Evolutionary conservation across 2,329 filamentous ascomycete species (phyloP).

Genomic region (Sporothrix curviconia): DNA sequence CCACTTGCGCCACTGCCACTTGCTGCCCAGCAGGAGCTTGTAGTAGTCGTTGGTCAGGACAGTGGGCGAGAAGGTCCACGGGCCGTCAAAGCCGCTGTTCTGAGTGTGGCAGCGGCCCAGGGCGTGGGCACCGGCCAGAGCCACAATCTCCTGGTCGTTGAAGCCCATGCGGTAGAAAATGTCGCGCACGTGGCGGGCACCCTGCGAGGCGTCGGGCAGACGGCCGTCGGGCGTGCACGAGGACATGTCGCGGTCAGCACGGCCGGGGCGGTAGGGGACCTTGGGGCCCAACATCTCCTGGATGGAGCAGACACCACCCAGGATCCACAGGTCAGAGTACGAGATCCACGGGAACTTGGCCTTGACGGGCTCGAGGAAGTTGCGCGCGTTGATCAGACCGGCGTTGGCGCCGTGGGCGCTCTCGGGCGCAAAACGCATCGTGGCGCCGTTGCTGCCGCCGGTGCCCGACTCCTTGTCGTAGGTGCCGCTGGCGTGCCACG

Average conservation of each 20-base stretch:
- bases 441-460: constrained; percentile 91
- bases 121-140: constrained; percentile 76
- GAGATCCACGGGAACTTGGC: constrained; percentile 88
- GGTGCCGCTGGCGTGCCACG: constrained; percentile 91
- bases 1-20: constrained; percentile 91
- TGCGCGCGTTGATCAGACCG: constrained; percentile 75
- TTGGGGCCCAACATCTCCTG: constrained; percentile 91
- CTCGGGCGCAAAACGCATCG: constrained; percentile 92
- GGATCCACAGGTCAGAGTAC: constrained; percentile 96
- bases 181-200: constrained; percentile 71
- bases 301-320: constrained; percentile 75
- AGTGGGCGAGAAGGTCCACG: constrained; percentile 88
- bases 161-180: constrained; percentile 98
- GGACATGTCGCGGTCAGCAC: constrained; percentile 67
- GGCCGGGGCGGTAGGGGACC: constrained; percentile 84
- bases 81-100: constrained; percentile 80
- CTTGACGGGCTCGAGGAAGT: constrained; percentile 92
- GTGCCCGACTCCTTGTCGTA: constrained; percentile 83
- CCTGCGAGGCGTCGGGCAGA: constrained; percentile 64
- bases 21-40: constrained; percentile 79
- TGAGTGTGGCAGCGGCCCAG: constrained; percentile 82
- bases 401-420: constrained; percentile 88
- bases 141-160: constrained; percentile 94
- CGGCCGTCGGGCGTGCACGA: constrained; percentile 93
- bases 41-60: constrained; percentile 94